Evolutionary conservation across 768 basidiomycete genomes (phyloP).

Genomic region (Agrocybe pediades): DNA sequence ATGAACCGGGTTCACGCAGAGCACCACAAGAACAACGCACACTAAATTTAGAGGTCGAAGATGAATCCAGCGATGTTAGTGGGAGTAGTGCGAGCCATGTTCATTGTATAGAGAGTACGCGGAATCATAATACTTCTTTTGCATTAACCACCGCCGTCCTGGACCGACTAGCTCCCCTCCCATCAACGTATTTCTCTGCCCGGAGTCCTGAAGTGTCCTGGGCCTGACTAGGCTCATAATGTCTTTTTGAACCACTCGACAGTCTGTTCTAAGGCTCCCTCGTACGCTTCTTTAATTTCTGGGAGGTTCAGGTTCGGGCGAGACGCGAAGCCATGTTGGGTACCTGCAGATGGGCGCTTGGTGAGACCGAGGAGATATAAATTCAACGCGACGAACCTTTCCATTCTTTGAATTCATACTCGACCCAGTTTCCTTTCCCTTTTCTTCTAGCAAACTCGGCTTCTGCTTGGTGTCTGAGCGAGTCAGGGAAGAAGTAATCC

Average conservation of each 20-base stretch:
- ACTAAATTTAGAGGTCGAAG: slow-evolving; percentile 45
- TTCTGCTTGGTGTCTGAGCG: slow-evolving; percentile 34
- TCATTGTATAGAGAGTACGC: slow-evolving; percentile 22
- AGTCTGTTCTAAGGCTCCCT: slow-evolving; percentile 41
- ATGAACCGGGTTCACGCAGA: slow-evolving; percentile 43
- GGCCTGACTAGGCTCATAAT: slow-evolving; percentile 5
- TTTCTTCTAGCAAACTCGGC: slow-evolving; percentile 36
- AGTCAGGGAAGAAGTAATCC: slow-evolving; percentile 35
- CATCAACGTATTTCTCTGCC: too few relatives aligned
- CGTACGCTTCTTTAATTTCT: slow-evolving; percentile 41
- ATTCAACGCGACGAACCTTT: slow-evolving; percentile 32
- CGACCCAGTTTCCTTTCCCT: slow-evolving; percentile 34
- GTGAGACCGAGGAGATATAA: neutral
- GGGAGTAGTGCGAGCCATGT: slow-evolving; percentile 1
- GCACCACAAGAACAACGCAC: slow-evolving; percentile 91
- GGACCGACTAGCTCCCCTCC: too few relatives aligned
- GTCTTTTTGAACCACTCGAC: slow-evolving; percentile 46
- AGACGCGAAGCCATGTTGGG: slow-evolving; percentile 46
- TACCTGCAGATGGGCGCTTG: slow-evolving; percentile 27
- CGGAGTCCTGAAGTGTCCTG: too few relatives aligned
- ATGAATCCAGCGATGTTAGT: too few relatives aligned
- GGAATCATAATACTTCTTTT: slow-evolving; percentile 13
- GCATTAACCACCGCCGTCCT: too few relatives aligned
- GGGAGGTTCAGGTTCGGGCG: slow-evolving; percentile 40
- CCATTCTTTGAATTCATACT: slow-evolving; percentile 46